phyloP scores from a whole-genome alignment of 225 moss, liverwort and hornwort genomes.

The Ulota crispa region DNA sequence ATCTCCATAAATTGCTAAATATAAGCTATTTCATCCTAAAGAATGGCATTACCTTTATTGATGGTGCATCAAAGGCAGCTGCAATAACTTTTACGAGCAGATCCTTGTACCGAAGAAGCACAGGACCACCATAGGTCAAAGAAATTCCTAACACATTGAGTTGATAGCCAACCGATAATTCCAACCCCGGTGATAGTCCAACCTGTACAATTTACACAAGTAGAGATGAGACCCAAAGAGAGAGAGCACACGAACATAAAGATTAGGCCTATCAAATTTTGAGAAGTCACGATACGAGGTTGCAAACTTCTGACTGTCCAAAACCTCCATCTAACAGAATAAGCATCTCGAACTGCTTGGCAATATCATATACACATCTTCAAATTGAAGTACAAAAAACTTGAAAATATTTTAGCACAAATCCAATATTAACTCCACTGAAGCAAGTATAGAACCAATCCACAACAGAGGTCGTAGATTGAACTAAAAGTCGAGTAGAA shows the following conservation, averaged over 20 bases:
- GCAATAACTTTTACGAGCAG: slow-evolving; percentile 71
- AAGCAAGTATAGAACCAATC: slow-evolving; percentile 17
- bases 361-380: neutral
- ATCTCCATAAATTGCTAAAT: neutral
- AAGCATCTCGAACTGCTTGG: neutral
- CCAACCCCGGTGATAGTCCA: slow-evolving; percentile 85
- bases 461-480: neutral
- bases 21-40: neutral
- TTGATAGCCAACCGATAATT: slow-evolving; percentile 79
- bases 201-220: slow-evolving; percentile 52
- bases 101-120: slow-evolving; percentile 68
- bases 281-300: slow-evolving; percentile 12
- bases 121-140: slow-evolving; percentile 77
- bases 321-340: slow-evolving; percentile 2
- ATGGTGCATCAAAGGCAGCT: slow-evolving; percentile 95
- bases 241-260: slow-evolving; percentile 13
- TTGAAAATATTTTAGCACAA: neutral
- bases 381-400: neutral
- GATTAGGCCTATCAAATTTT: neutral
- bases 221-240: slow-evolving; percentile 9
- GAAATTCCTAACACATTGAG: slow-evolving; percentile 81
- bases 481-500: neutral
- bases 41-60: slow-evolving; percentile 63
- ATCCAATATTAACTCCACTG: neutral
- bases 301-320: slow-evolving; percentile 15